Conservation (phyloP, 371 early-diverging fungal genomes). For the Circinella umbellata region DNA sequence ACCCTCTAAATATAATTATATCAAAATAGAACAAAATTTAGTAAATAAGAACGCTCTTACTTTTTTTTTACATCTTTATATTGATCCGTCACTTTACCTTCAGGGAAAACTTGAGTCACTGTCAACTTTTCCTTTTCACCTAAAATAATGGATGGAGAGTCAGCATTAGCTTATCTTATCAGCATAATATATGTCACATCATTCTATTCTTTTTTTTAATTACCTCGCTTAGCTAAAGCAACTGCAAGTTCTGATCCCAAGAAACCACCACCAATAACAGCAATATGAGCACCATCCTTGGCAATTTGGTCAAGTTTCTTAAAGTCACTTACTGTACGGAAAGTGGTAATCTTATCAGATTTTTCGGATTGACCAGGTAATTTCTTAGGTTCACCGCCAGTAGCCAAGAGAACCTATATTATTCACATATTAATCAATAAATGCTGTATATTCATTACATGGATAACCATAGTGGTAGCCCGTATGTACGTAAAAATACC, state of each 20-base stretch:
- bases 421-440: background rate
- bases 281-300: slow-evolving; percentile 63
- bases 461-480: no score
- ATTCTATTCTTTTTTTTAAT: background rate
- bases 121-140: slow-evolving; percentile 55
- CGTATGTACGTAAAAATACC: slow-evolving; percentile 19
- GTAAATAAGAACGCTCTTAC: background rate
- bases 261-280: slow-evolving; percentile 79
- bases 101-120: slow-evolving; percentile 77
- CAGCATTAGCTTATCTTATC: no score
- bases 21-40: background rate
- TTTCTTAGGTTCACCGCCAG: slow-evolving; percentile 72
- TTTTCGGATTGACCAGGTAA: slow-evolving; percentile 44
- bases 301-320: slow-evolving; percentile 55
- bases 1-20: slow-evolving; percentile 40
- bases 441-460: no score
- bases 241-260: slow-evolving; percentile 76
- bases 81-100: slow-evolving; percentile 35
- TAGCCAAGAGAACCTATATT: slow-evolving; percentile 66
- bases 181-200: background rate
- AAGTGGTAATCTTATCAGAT: slow-evolving; percentile 59
- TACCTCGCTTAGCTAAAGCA: slow-evolving; percentile 67
- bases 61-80: no score
- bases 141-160: slow-evolving; percentile 6
- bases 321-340: slow-evolving; percentile 70